A percentile compares a stretch with the other conserved stretches of the same genome.
phyloP scores from a whole-genome alignment of 257 asterid genomes.

The Solanum dulcamara region DNA sequence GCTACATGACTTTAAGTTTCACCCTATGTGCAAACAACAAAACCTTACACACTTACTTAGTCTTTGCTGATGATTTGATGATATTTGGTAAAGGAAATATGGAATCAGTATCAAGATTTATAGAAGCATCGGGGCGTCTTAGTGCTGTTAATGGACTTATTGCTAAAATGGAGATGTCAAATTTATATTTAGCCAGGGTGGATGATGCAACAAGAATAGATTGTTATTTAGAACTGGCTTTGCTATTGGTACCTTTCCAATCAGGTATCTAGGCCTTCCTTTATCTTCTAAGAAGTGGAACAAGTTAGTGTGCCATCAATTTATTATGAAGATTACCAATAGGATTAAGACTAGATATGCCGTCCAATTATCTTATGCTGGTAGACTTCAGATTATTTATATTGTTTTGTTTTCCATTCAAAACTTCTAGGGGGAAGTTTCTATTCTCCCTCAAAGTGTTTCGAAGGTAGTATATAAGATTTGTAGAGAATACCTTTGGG shows the following conservation, averaged over 20 bases:
- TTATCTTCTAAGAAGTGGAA: neutral
- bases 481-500: too few species aligned
- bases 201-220: neutral
- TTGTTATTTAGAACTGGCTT: neutral
- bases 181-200: neutral
- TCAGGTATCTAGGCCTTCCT: neutral
- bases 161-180: neutral
- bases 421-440: too few species aligned
- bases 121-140: neutral
- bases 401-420: too few species aligned
- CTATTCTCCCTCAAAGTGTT: too few species aligned
- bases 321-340: neutral
- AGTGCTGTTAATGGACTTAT: neutral
- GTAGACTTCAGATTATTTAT: neutral
- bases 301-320: neutral
- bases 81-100: neutral
- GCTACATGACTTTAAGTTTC: too few species aligned
- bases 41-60: neutral
- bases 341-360: neutral
- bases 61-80: neutral
- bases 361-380: neutral
- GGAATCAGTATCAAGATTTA: neutral
- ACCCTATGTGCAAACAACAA: neutral
- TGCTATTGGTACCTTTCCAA: neutral
- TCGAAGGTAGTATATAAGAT: too few species aligned